Base-by-base conservation (phyloP, 116 monocot species). In the Phalaenopsis hybrid region DNA sequence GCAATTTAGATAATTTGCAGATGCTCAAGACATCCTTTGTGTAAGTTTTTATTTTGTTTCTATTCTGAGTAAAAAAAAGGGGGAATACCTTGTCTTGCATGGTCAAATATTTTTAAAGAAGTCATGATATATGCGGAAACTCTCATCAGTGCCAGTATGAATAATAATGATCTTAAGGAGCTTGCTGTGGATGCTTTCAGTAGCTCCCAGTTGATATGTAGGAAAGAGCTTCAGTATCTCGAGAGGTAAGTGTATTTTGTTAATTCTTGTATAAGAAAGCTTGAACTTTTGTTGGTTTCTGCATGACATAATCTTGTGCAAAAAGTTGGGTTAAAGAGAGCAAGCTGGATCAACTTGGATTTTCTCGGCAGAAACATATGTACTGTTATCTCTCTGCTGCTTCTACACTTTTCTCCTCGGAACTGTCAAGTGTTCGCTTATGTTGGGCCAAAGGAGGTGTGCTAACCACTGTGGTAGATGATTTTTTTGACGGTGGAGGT, bases 401-500 rank as follows among this genome's bases (percentile, higher is more conserved):
- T 18, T 91, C 92, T 63, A 90, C 98, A 34, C 78, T 92, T 81
- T 95, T 89, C 58, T 75, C 85, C 28, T 80, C 90, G 68, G 88
- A 98, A 78, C 68, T 90, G 67, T 81, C 88, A 58, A 87, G 88
- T 83, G 94, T 86, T 85, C 93, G 95, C 61, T 83, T 90, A 28
- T 83, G 83, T 74, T 95, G 92, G 93, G 91, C 93, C 11, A 94
- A 95, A 89, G 92, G 87, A 84, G 81, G 79, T 13, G 88, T 95
- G 44, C 89, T 98, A n/a, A 86, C 87, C 8, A 98, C 93, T 20
- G 80, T 98, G 1, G 84, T 94, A 79, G 98, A 98, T 87, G 98
- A 98, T 82, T 93, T 98, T 86, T 98, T 98, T 82, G 98, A 98
- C 59, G 44, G 89, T 80, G 94, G 92, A 51, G 93, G 98, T 76